Percentiles rank a stretch among this genome's conserved stretches.
phyloP scores from a whole-genome alignment of 1,284 basidiomycete species.

The Thelephora terrestris region DNA sequence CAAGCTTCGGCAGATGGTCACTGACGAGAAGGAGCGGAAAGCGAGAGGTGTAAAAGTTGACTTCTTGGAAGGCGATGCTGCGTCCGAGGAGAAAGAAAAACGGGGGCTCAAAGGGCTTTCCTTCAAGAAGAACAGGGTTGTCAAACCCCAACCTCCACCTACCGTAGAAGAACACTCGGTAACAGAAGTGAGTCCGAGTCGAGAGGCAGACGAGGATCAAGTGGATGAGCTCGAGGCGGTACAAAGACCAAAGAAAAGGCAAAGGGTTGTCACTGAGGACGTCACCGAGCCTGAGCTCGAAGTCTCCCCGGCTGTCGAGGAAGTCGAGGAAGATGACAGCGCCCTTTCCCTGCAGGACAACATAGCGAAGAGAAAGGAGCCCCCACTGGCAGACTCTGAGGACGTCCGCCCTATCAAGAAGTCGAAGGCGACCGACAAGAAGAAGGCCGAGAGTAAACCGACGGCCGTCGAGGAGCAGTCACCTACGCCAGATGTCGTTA shows the following conservation, averaged over 20 bases:
- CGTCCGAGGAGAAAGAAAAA: slow-evolving; percentile 11
- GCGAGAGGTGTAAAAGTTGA: slow-evolving; percentile 18
- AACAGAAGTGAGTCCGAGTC: slow-evolving; percentile 13
- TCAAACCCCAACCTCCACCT: slow-evolving; percentile 19
- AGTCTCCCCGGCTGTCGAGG: slow-evolving; percentile 5
- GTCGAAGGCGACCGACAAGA: slow-evolving; percentile 16
- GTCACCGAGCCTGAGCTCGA: slow-evolving; percentile 3
- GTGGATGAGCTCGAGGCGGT: slow-evolving; percentile 27
- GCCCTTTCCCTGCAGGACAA: slow-evolving; percentile 11
- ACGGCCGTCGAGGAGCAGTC: slow-evolving; percentile 11
- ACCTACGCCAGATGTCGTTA: slow-evolving; percentile 19
- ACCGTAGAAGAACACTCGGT: slow-evolving; percentile 16
- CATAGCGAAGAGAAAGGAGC: neutral
- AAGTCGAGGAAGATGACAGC: slow-evolving; percentile 9
- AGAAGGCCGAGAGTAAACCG: slow-evolving; percentile 20
- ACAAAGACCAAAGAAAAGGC: slow-evolving; percentile 36
- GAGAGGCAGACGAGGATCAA: slow-evolving; percentile 18
- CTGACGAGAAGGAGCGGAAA: slow-evolving; percentile 34
- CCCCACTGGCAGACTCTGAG: neutral
- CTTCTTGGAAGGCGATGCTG: slow-evolving; percentile 12
- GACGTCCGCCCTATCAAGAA: slow-evolving; percentile 2
- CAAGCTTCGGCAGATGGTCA: slow-evolving; percentile 45
- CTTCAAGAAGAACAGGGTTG: slow-evolving; percentile 50
- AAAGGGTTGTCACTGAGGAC: slow-evolving; percentile 26
- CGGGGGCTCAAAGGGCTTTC: slow-evolving; percentile 51